Conservation (phyloP, 495 filamentous ascomycete species). For the Penicillium crystallinum region DNA sequence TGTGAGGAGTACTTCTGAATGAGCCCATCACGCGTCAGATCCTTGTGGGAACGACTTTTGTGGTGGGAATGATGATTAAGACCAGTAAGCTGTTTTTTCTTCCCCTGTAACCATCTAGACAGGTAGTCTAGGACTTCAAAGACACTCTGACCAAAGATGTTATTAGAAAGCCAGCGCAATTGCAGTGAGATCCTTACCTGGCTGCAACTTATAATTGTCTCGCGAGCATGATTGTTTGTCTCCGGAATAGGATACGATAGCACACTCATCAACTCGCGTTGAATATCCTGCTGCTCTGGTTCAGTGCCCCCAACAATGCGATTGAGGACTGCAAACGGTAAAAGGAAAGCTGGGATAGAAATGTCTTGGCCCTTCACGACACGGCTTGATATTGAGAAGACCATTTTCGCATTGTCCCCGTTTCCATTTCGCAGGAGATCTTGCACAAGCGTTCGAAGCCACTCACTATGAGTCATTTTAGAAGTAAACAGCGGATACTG, state of each 20-base stretch:
- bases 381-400: conserved; percentile 76
- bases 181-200: conserved; percentile 53
- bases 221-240: conserved; percentile 50
- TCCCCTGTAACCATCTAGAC: conserved; percentile 80
- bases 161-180: conserved; percentile 4
- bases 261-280: conserved; percentile 65
- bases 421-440: conserved; percentile 73
- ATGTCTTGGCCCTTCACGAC: conserved; percentile 79
- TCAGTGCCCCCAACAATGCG: conserved; percentile 65
- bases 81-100: conserved; percentile 55
- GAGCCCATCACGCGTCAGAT: conserved; percentile 29
- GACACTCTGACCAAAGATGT: conserved; percentile 54
- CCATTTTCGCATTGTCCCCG: conserved; percentile 59
- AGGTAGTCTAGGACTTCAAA: conserved; percentile 90
- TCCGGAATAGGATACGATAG: conserved; percentile 55
- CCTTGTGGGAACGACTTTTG: conserved; percentile 35
- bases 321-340: conserved; percentile 81
- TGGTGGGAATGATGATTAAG: conserved; percentile 31
- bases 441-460: conserved; percentile 73
- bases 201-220: conserved; percentile 73
- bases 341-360: conserved; percentile 74
- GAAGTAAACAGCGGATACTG: conserved; percentile 73
- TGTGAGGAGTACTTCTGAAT: conserved; percentile 45
- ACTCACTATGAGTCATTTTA: conserved; percentile 61
- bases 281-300: conserved; percentile 59